A percentile compares a stretch with the other conserved stretches of the same genome.
phyloP scores from a whole-genome alignment of 352 stramenopile species.

The Paralagenidium karlingii region DNA sequence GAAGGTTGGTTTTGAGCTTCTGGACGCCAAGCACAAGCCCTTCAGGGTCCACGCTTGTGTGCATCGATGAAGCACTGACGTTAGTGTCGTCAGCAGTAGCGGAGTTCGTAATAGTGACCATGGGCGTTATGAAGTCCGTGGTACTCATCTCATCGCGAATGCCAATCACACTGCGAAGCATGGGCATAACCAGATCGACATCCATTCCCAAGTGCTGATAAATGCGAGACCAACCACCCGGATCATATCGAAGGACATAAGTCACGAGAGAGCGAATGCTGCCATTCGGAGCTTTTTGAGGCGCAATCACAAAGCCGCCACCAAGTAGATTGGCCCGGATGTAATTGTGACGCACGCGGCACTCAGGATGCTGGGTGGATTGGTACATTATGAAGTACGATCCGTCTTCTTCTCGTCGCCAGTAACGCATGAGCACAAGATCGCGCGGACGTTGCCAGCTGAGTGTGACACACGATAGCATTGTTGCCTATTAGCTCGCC shows the following conservation, averaged over 20 bases:
- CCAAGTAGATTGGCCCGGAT: conserved; percentile 68
- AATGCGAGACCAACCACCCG: conserved; percentile 63
- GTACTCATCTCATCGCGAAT: conserved; percentile 79
- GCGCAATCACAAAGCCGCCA: conserved; percentile 76
- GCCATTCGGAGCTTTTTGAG: conserved; percentile 63
- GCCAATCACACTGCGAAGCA: conserved; percentile 72
- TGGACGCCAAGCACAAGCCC: conserved; percentile 51
- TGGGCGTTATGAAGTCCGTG: conserved; percentile 76
- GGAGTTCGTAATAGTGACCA: conserved; percentile 42
- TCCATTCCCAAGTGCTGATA: conserved; percentile 86
- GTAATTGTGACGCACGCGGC: conserved; percentile 77
- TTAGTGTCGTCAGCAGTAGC: conserved; percentile 3
- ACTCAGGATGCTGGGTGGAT: conserved; percentile 76
- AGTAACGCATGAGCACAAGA: conserved; percentile 82
- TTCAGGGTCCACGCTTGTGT: conserved; percentile 26
- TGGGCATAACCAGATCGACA: conserved; percentile 73
- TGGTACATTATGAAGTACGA: conserved; percentile 89
- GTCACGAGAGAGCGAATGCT: conserved; percentile 71
- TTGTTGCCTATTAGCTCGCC: background rate
- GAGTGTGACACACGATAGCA: no score
- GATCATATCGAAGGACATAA: conserved; percentile 74
- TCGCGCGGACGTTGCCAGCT: conserved; percentile 81
- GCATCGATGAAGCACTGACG: conserved; percentile 4
- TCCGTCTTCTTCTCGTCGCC: conserved; percentile 77
- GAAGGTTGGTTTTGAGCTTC: conserved; percentile 52